Conservation (phyloP, 2,329 filamentous ascomycete species). For the Pseudogymnoascus sp. region DNA sequence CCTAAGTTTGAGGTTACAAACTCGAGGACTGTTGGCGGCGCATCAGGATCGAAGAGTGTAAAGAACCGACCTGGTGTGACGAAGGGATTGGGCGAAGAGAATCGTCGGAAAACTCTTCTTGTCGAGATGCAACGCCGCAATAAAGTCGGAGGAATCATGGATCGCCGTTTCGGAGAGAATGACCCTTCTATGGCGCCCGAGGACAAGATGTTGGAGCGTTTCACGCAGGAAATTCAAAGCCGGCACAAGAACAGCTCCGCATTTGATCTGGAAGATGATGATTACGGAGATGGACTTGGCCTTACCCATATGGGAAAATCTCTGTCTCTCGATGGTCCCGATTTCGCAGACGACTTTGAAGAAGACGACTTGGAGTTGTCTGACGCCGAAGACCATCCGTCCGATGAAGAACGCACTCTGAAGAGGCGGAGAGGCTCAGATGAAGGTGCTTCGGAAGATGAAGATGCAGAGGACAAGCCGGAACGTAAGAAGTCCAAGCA, state of each 20-base stretch:
- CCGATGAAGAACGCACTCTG: constrained; percentile 45
- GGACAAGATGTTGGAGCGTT: constrained; percentile 84
- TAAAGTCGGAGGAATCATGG: constrained; percentile 86
- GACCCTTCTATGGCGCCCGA: constrained; percentile 91
- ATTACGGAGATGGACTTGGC: constrained; percentile 55
- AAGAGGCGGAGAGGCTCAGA: constrained; percentile 49
- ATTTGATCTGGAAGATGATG: constrained; percentile 87
- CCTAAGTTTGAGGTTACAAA: constrained; percentile 82
- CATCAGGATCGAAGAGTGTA: constrained; percentile 46
- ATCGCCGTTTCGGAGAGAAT: constrained; percentile 91
- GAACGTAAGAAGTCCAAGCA: constrained; percentile 90
- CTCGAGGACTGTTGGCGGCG: constrained; percentile 46
- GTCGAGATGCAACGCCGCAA: constrained; percentile 83
- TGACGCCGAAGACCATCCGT: constrained; percentile 51
- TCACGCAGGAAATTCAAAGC: constrained; percentile 77
- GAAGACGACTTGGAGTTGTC: constrained; percentile 61
- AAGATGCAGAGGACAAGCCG: constrained; percentile 51
- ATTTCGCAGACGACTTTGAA: constrained; percentile 65
- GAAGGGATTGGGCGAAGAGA: constrained; percentile 81
- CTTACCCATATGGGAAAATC: constrained; percentile 81
- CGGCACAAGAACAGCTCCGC: constrained; percentile 68
- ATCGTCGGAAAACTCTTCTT: constrained; percentile 73
- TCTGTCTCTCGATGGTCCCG: constrained; percentile 53
- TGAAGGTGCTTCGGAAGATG: constrained; percentile 41
- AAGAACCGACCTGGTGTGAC: constrained; percentile 74